A percentile compares a stretch with the other conserved stretches of the same genome.
Evolutionary conservation across 73 alveolate genomes (phyloP).

Genomic region (Paramecium sonneborni): DNA sequence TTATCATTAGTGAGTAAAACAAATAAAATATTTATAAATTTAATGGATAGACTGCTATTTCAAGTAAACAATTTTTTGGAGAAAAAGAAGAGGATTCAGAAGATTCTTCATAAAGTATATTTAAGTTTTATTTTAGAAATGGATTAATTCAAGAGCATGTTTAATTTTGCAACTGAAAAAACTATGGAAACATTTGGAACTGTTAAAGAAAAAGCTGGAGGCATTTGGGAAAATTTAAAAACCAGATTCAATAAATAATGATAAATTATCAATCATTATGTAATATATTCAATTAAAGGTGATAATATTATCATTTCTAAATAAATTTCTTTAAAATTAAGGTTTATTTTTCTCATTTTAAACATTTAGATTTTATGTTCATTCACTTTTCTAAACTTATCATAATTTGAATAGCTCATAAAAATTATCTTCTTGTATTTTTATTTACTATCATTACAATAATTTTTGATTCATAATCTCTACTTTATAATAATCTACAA

Average conservation of each 20-base stretch:
- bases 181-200: slow-evolving; percentile 27
- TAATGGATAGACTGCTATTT: slow-evolving; percentile 33
- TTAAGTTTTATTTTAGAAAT: not conserved
- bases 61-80: slow-evolving; percentile 36
- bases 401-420: no score
- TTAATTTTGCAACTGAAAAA: slow-evolving; percentile 30
- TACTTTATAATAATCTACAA: no score
- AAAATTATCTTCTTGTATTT: slow-evolving; percentile 49
- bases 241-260: not conserved
- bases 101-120: slow-evolving; percentile 32
- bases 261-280: not conserved
- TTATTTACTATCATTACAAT: slow-evolving; percentile 64
- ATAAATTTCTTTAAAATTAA: slow-evolving; percentile 32
- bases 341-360: no score
- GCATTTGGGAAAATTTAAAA: not conserved
- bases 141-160: slow-evolving; percentile 3
- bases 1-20: not conserved
- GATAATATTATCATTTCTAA: not conserved
- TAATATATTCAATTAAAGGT: not conserved
- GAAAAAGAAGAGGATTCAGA: slow-evolving; percentile 3
- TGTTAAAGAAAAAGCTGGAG: slow-evolving; percentile 43
- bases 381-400: no score
- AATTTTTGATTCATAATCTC: slow-evolving; percentile 61
- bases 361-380: no score
- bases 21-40: not conserved